Evolutionary conservation across 108 stramenopile genomes (phyloP).

Genomic region (Cyclotella atomus): DNA sequence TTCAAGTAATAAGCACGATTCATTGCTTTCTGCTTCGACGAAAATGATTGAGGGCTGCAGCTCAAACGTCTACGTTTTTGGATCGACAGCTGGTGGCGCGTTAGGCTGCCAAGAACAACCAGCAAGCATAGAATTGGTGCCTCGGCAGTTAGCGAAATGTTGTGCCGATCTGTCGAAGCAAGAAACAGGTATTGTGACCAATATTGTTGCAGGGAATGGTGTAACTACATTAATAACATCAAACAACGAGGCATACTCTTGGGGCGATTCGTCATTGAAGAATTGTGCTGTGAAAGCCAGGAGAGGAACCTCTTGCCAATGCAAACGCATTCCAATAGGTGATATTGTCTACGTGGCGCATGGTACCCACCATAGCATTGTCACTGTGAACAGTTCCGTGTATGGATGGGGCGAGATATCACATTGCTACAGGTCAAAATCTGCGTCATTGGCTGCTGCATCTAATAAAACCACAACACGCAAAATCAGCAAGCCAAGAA

Average conservation of each 20-base stretch:
- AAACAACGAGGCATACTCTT: constrained; percentile 16
- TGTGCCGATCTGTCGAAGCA: not conserved
- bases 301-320: constrained; percentile 2
- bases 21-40: too few species aligned
- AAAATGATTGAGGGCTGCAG: too few species aligned
- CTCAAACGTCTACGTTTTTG: constrained; percentile 8
- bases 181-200: not conserved
- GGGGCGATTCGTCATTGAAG: constrained; percentile 1
- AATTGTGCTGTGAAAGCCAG: not conserved
- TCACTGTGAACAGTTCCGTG: not conserved
- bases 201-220: constrained; percentile 20
- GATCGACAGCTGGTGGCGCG: constrained; percentile 5
- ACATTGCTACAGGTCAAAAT: not conserved
- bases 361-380: constrained; percentile 9
- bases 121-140: not conserved
- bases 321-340: constrained; percentile 5
- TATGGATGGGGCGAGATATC: constrained; percentile 24
- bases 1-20: too few species aligned
- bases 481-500: constrained; percentile 13
- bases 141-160: not conserved
- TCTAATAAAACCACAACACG: not conserved
- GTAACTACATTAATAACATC: constrained; percentile 22
- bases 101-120: not conserved
- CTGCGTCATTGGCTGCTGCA: not conserved
- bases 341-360: constrained; percentile 12